These are phyloP conservation scores for Trypethelium eluteriae DNA, from an alignment of 495 filamentous ascomycete species.

Conservation along the genomic window DNA sequence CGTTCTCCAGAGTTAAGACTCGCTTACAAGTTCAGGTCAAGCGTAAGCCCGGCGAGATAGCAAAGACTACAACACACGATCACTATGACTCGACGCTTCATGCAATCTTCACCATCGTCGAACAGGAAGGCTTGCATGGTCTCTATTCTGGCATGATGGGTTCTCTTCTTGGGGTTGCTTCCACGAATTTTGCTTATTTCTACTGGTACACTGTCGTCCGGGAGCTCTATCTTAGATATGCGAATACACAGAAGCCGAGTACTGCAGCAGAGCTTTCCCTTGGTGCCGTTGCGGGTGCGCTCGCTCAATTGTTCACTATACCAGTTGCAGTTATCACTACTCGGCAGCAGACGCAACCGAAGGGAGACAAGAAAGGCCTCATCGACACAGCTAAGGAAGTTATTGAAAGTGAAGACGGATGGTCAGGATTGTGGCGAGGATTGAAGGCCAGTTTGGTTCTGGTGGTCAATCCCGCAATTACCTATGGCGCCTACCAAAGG, in stretches of 20 bases:
- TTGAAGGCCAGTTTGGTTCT: constrained; percentile 94
- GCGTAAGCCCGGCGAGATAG: constrained; percentile 41
- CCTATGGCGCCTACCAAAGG: constrained; percentile 93
- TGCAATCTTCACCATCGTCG: constrained; percentile 77
- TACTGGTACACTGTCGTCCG: constrained; percentile 97
- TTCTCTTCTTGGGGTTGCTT: constrained; percentile 81
- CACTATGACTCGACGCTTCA: constrained; percentile 84
- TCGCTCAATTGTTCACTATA: constrained; percentile 94
- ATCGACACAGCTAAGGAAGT: constrained; percentile 86
- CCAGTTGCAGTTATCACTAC: constrained; percentile 93
- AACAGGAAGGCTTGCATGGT: constrained; percentile 70
- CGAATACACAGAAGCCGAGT: constrained; percentile 57
- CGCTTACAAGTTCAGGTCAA: constrained; percentile 95
- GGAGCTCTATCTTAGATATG: constrained; percentile 62
- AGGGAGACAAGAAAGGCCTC: constrained; percentile 75
- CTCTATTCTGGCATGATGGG: constrained; percentile 86
- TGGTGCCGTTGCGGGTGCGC: constrained; percentile 79
- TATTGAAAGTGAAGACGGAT: constrained; percentile 81
- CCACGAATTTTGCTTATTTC: constrained; percentile 98
- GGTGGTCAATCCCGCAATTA: constrained; percentile 95
- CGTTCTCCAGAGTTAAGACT: constrained; percentile 71
- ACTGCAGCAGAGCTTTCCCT: constrained; percentile 80
- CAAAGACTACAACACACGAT: constrained; percentile 36
- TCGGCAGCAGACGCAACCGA: constrained; percentile 85
- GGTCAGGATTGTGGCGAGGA: constrained; percentile 84